Base-by-base conservation (phyloP, 2,329 filamentous ascomycete genomes). In the Penicillium sp. region DNA sequence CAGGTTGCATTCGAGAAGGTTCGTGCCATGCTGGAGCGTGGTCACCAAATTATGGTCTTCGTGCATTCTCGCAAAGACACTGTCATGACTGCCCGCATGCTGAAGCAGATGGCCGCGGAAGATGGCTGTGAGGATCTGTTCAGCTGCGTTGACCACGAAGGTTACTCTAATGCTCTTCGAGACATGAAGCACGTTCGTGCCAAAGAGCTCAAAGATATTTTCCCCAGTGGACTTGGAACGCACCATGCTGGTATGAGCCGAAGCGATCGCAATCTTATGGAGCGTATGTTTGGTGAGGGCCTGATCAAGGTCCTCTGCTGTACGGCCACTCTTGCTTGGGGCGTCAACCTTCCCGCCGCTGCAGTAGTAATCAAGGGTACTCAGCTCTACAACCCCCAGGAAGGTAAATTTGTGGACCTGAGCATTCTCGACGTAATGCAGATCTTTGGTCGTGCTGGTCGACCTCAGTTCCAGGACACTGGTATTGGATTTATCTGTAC, bases 41-140 rank as follows among this genome's bases (percentile, higher is more conserved):
- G 89, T n/a, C 94, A 99, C 65, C 94, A 99, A 70, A 83, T 99
- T 60, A 99, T 99, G 95, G 93, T 99, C 0, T 99, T 99, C 71
- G 95, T 99, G 10, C 95, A 99, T 70, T 96, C 93, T 1, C 83
- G 94, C 24, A 92, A 95, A 68, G 95, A 99, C 63, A 99, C 95
- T 0, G 85, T 95, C 60, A 83, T 88, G 56, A 95, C 93, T 1
- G 92, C 94, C 42, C 87, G 89, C 60, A 90, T 87, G 77, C 77
- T 99, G 24, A 85, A 89, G 56, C 87, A 96, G 62, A 91, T 94
- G 77, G 94, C 94, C 1, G 78, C 85, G 2, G 92, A 97, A 31
- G 81, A 95, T 36, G 82, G 85, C 41, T 90, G 88, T 58, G 77
- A 85, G 10, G 89, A 95, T 53, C 79, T 99, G 0, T 91, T 99